phyloP scores from a whole-genome alignment of 805 yeast species.

The Yarrowia yakushimensis region DNA sequence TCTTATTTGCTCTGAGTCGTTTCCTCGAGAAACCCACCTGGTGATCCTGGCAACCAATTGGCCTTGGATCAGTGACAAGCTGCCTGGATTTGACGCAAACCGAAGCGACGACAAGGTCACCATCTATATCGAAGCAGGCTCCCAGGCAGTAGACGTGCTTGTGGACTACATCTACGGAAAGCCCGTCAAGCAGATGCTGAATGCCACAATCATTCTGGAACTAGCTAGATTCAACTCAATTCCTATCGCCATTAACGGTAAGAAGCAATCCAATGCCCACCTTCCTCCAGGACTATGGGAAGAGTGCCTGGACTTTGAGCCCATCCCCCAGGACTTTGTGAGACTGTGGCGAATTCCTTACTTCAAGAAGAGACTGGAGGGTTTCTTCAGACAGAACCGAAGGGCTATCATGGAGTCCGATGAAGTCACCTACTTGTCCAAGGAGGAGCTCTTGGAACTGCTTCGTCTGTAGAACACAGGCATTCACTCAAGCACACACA shows the following conservation, averaged over 20 bases:
- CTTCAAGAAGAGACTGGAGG: not conserved
- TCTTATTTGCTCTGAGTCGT: not conserved
- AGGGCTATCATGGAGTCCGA: not conserved
- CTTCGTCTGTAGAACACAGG: conserved; percentile 26
- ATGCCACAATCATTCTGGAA: not conserved
- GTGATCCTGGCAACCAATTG: conserved; percentile 2
- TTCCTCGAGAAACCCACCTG: not conserved
- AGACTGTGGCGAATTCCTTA: not conserved
- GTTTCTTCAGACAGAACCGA: not conserved
- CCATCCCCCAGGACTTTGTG: conserved; percentile 2
- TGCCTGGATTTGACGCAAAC: not conserved
- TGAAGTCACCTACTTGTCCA: not conserved
- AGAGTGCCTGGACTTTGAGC: not conserved
- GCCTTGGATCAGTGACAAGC: conserved; percentile 17
- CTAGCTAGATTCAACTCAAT: not conserved
- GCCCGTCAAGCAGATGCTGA: not conserved
- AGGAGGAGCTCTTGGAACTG: conserved; percentile 2
- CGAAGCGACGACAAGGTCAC: not conserved
- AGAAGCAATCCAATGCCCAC: not conserved
- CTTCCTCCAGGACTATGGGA: conserved; percentile 16
- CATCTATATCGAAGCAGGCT: not conserved
- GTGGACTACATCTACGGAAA: conserved; percentile 1
- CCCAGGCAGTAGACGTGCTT: conserved; percentile 1
- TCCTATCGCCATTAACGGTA: not conserved
- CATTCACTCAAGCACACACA: not conserved